Conservation (phyloP, 305 asterid genomes). For the Rubia balearica region DNA sequence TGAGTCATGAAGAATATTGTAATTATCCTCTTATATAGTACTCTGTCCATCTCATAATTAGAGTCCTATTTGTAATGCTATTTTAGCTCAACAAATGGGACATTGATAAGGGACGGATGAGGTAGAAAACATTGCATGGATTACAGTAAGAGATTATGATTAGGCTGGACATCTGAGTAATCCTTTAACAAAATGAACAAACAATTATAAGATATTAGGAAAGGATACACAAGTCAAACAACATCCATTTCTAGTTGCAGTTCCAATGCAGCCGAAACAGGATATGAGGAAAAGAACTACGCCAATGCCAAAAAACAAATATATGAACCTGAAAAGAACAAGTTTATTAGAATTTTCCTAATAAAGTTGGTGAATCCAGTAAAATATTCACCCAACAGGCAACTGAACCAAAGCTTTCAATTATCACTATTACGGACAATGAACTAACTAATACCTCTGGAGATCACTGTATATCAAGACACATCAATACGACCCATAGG, state of each 20-base stretch:
- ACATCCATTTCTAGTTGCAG: slow-evolving; percentile 71
- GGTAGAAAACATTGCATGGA: background rate
- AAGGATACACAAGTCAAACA: slow-evolving; percentile 95
- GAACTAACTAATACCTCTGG: background rate
- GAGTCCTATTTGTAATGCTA: no score
- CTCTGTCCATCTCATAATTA: background rate
- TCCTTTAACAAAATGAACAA: background rate
- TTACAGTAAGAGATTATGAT: background rate
- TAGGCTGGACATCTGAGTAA: background rate
- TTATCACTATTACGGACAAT: background rate
- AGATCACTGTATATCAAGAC: background rate
- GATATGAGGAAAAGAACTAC: slow-evolving; percentile 60
- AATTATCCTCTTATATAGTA: background rate
- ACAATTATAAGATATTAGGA: background rate
- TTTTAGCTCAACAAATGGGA: background rate
- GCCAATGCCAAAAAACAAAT: slow-evolving; percentile 76
- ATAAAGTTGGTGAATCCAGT: background rate
- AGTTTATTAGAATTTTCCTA: slow-evolving; percentile 10
- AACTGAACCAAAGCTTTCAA: background rate
- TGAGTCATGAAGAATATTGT: background rate
- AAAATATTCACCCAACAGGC: background rate
- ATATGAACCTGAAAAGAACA: slow-evolving; percentile 76
- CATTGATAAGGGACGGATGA: background rate
- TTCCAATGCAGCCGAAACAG: slow-evolving; percentile 91
- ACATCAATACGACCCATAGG: background rate